These are phyloP conservation scores for Geotrichum aggregatum DNA, from an alignment of 1,139 yeast genomes.

Conservation along the genomic window DNA sequence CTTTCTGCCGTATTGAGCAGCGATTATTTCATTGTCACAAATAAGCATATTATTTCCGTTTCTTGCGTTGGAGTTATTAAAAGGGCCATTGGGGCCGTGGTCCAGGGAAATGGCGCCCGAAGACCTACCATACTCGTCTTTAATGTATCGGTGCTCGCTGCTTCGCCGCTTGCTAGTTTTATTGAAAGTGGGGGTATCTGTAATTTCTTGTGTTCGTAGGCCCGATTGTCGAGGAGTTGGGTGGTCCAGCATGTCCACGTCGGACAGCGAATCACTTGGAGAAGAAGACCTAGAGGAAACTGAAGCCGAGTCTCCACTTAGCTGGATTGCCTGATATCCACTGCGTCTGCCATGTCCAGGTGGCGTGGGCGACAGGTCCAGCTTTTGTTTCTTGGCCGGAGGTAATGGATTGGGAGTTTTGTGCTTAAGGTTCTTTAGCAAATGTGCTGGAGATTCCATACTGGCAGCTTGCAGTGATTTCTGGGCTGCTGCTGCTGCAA, in stretches of 20 bases:
- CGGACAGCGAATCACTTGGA: constrained; percentile 36
- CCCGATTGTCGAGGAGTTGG: constrained; percentile 18
- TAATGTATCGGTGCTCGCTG: background rate
- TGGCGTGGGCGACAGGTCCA: constrained; percentile 24
- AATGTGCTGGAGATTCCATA: constrained; percentile 21
- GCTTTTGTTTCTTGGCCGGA: constrained; percentile 21
- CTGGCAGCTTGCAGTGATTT: background rate
- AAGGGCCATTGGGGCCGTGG: background rate
- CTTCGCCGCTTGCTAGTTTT: constrained; percentile 7
- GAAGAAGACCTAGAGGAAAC: constrained; percentile 36
- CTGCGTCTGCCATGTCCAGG: background rate
- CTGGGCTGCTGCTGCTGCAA: constrained; percentile 23
- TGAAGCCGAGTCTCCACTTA: constrained; percentile 30
- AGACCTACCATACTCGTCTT: constrained; percentile 10
- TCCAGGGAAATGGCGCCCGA: background rate
- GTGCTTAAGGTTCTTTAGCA: constrained; percentile 14
- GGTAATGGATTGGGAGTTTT: constrained; percentile 10
- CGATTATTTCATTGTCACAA: constrained; percentile 37
- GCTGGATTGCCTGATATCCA: constrained; percentile 2
- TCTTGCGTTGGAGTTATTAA: constrained; percentile 22
- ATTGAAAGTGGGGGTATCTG: constrained; percentile 18
- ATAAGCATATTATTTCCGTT: constrained; percentile 32
- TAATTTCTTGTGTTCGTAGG: constrained; percentile 13
- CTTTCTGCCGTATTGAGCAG: constrained; percentile 43
- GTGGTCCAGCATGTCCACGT: constrained; percentile 30